Conservation (phyloP, 257 asterid genomes). For the Ajuga chamaepitys region DNA sequence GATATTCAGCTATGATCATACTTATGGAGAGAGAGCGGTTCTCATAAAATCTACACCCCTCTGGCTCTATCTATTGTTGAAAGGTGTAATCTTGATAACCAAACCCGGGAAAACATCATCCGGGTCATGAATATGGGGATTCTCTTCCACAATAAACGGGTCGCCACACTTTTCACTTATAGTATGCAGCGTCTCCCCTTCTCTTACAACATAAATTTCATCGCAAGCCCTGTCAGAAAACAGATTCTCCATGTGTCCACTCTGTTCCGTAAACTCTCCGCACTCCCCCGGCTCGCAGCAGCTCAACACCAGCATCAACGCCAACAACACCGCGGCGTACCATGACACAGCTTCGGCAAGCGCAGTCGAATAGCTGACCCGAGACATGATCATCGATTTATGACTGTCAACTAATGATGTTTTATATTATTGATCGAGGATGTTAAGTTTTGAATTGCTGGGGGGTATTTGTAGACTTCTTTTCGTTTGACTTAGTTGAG, state of each 20-base stretch:
- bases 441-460: neutral
- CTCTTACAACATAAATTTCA: slow-evolving; percentile 66
- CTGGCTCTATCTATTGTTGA: slow-evolving; percentile 17
- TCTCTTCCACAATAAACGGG: slow-evolving; percentile 81
- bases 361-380: slow-evolving; percentile 24
- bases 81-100: slow-evolving; percentile 67
- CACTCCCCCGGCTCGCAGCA: slow-evolving; percentile 47
- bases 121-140: slow-evolving; percentile 86
- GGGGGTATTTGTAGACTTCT: slow-evolving; percentile 21
- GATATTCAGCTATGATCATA: too few species aligned
- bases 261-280: slow-evolving; percentile 17
- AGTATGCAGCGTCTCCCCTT: slow-evolving; percentile 77
- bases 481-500: slow-evolving; percentile 9
- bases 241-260: neutral
- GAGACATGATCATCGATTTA: slow-evolving; percentile 20
- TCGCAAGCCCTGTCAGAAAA: slow-evolving; percentile 36
- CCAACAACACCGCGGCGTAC: slow-evolving; percentile 47
- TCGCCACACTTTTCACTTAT: slow-evolving; percentile 78
- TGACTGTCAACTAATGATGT: too few species aligned
- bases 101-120: slow-evolving; percentile 85
- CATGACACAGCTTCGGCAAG: slow-evolving; percentile 50
- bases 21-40: too few species aligned
- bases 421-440: neutral
- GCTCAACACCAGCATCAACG: slow-evolving; percentile 45
- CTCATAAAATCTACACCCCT: too few species aligned